Evolutionary conservation across 1,284 basidiomycete species (phyloP), one percentile per base, ranked within the genome.

Genomic region (Gomphus bonarii): DNA sequence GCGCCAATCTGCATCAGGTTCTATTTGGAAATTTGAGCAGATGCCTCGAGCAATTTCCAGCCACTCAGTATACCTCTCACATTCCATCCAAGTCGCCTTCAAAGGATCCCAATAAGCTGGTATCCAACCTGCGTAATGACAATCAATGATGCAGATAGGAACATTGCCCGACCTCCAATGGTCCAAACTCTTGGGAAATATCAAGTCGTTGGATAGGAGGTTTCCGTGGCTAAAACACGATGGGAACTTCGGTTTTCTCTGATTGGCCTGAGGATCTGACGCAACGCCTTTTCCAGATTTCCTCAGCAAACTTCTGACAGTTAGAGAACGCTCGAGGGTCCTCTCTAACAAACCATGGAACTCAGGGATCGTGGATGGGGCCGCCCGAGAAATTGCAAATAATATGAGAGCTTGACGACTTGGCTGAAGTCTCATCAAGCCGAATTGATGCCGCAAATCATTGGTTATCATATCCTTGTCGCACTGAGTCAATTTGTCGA

Each of bases 111-210:
- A 62, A 8, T 50, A 54, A 30, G 43, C 16, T 20, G 61, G 61
- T 60, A 50, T 55, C 61, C 60, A 62, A 2, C 53, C 61, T 9
- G 60, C 58, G 40, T 47, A 61, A 50, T 61, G 60, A 60, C 61
- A 61, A 40, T 62, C 60, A 25, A 62, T 58, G 20, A 62, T 30
- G 25, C n/a, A 54, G 22, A 61, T 25, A 18, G 28, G 33, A 1
- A 30, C 25, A 14, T 44, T 10, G 7, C 60, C 56, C 4, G 12
- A 5, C 1, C 60, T 50, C 60, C 61, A 61, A 25, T n/a, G 16
- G 36, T 42, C 31, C 44, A 60, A 35, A 2, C 58, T 58, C n/a
- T 58, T 58, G 20, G 61, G 61, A 2, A 61, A 40, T 1, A 61
- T 54, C 20, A 62, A 3, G 51, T 62, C 61, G 47, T 55, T 58